These are phyloP conservation scores for Stereum hirsutum DNA, from an alignment of 1,284 basidiomycete species.

Conservation along the genomic window DNA sequence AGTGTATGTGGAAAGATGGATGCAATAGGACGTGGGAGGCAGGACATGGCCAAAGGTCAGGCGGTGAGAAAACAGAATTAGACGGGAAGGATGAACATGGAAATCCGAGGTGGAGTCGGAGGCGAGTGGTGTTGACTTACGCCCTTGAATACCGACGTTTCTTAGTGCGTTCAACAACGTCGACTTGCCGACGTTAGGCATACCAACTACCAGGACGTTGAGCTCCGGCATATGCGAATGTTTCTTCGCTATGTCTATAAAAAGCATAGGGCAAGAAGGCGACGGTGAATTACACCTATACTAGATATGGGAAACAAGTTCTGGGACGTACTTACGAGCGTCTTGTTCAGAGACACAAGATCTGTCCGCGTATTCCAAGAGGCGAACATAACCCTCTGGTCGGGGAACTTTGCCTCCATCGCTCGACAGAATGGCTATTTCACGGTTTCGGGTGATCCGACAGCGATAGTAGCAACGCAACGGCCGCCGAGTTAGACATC, in stretches of 20 bases:
- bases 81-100: neutral
- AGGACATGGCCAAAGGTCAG: too few relatives aligned
- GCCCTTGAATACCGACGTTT: slow-evolving; percentile 79
- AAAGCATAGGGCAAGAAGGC: slow-evolving; percentile 1
- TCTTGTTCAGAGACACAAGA: slow-evolving; percentile 50
- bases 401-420: slow-evolving; percentile 58
- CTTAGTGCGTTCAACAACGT: slow-evolving; percentile 90
- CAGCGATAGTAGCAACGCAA: too few relatives aligned
- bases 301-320: slow-evolving; percentile 3
- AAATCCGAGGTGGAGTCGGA: slow-evolving; percentile 21
- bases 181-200: slow-evolving; percentile 99
- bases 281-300: too few relatives aligned
- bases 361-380: slow-evolving; percentile 61
- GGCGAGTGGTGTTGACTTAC: too few relatives aligned
- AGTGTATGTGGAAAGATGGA: too few relatives aligned
- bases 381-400: slow-evolving; percentile 58
- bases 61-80: too few relatives aligned
- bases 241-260: slow-evolving; percentile 57
- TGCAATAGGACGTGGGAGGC: slow-evolving; percentile 2
- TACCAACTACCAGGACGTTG: slow-evolving; percentile 88
- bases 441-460: too few relatives aligned
- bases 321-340: slow-evolving; percentile 70
- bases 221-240: slow-evolving; percentile 64
- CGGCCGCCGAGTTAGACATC: neutral
- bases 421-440: slow-evolving; percentile 65